Evolutionary conservation across 2,329 filamentous ascomycete species (phyloP), one percentile per base, ranked within the genome.

Genomic region (Fusarium lateritium): DNA sequence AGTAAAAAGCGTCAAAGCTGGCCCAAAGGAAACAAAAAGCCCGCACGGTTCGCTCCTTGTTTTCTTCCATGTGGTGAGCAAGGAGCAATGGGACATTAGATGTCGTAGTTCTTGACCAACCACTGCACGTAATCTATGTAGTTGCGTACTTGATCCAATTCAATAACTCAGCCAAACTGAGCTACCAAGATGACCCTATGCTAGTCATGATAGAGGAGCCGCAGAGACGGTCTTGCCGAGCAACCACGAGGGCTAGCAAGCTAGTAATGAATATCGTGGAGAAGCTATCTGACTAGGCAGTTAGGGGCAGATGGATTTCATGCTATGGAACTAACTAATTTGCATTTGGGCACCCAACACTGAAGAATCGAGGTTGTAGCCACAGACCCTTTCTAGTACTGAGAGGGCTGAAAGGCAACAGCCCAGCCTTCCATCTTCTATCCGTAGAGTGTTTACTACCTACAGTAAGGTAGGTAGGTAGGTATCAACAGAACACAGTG

Each of bases 251-350:
- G 57, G 51, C 53, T 57, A 70, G 52, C 19, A 28, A 36, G 34
- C 54, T 46, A 51, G 65, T 49, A 54, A 61, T 59, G 54, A 67
- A 47, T 42, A 70, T 70, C 62, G 31, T 53, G 56, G 53, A 70
- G 62, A 54, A 56, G 52, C 33, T 70, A 42, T 54, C 63, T 34
- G 53, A 54, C 60, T 60, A 52, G 60, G 56, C 33, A 52, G 39
- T 42, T 31, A 34, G 28, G 33, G 28, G 46, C 17, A 44, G 36
- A 65, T 60, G 53, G n/a, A 36, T 7, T 7, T 36, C 14, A 13
- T 31, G 28, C 10, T 10, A 31, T 31, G 28, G 28, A 31, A 11
- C 28, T 34, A 46, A 56, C 33, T 53, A 53, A 64, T 64, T 62
- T 52, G 49, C 44, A 60, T 38, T 34, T 13, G 28, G 28, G 28